phyloP scores from a whole-genome alignment of 2,329 filamentous ascomycete genomes.

The Neofusicoccum ribis region DNA sequence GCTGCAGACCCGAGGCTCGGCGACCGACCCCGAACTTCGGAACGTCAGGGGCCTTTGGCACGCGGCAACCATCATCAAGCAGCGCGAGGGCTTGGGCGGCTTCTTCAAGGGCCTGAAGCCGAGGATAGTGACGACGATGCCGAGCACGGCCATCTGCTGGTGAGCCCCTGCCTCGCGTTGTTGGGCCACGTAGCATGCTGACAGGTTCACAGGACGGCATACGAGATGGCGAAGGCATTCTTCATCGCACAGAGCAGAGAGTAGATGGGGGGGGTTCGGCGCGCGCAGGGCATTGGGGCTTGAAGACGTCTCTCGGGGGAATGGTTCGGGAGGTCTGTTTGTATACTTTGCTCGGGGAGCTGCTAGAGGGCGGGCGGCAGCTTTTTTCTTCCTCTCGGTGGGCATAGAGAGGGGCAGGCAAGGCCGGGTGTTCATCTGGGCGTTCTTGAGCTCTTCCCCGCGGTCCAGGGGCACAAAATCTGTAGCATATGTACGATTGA shows the following conservation, averaged over 20 bases:
- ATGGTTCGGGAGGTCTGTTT: neutral
- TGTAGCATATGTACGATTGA: slow-evolving; percentile 19
- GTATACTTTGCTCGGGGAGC: slow-evolving; percentile 8
- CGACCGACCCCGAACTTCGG: slow-evolving; percentile 75
- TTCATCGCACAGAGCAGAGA: slow-evolving; percentile 52
- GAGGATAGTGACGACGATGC: slow-evolving; percentile 93
- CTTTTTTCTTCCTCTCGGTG: slow-evolving; percentile 9
- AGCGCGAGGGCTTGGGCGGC: slow-evolving; percentile 77
- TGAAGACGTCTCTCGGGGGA: neutral
- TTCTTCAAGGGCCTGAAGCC: slow-evolving; percentile 94
- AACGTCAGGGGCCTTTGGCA: slow-evolving; percentile 80
- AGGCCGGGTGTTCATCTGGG: slow-evolving; percentile 11
- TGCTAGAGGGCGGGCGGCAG: neutral
- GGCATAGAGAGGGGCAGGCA: slow-evolving; percentile 13
- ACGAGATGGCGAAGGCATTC: slow-evolving; percentile 69
- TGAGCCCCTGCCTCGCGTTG: slow-evolving; percentile 43
- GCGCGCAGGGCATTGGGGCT: neutral
- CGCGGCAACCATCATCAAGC: slow-evolving; percentile 78
- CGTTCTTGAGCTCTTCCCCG: slow-evolving; percentile 16
- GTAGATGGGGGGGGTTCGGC: neutral
- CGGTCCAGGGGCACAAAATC: slow-evolving; percentile 10
- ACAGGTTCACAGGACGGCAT: slow-evolving; percentile 55
- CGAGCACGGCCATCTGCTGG: slow-evolving; percentile 99
- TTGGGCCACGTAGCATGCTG: slow-evolving; percentile 21
- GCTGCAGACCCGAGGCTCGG: slow-evolving; percentile 86